A percentile compares a stretch with the other conserved stretches of the same genome.
Conservation (phyloP, 768 basidiomycete genomes). For the Phaeotremella skinneri region DNA sequence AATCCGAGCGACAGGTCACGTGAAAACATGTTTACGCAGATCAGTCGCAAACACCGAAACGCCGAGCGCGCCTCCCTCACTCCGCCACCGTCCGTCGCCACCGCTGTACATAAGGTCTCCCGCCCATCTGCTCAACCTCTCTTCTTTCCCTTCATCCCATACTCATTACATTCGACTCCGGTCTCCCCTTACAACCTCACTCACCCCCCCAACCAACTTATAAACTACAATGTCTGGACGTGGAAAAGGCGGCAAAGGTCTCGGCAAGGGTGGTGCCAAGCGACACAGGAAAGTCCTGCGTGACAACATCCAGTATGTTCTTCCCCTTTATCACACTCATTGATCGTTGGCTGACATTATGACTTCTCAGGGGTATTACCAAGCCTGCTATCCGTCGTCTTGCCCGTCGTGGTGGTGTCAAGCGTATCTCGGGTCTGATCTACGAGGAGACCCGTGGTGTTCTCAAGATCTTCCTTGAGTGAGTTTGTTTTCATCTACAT, state of each 20-base stretch:
- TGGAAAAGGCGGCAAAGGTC: slow-evolving; percentile 63
- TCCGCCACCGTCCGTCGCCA: neutral
- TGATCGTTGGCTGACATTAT: slow-evolving; percentile 7
- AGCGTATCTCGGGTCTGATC: slow-evolving; percentile 64
- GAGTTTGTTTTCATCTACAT: slow-evolving; percentile 51
- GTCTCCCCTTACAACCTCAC: neutral
- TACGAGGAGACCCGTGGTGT: slow-evolving; percentile 96
- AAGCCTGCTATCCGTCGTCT: slow-evolving; percentile 91
- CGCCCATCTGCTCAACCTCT: neutral
- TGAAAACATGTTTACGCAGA: neutral
- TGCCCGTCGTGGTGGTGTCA: slow-evolving; percentile 95
- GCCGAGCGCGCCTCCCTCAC: neutral
- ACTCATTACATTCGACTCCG: neutral
- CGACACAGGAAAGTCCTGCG: slow-evolving; percentile 95
- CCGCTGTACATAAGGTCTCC: neutral
- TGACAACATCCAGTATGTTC: slow-evolving; percentile 54
- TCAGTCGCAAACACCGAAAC: neutral
- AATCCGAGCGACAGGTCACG: slow-evolving; percentile 1
- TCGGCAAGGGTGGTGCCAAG: slow-evolving; percentile 82
- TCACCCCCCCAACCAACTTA: slow-evolving; percentile 10
- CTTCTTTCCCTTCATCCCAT: neutral
- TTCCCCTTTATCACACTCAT: neutral
- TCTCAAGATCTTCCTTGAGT: slow-evolving; percentile 79
- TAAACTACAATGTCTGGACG: slow-evolving; percentile 53
- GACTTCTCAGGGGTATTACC: slow-evolving; percentile 62